Percentiles rank a stretch among this genome's conserved stretches.
Conservation (phyloP, 257 asterid species). For the Rhazya stricta region DNA sequence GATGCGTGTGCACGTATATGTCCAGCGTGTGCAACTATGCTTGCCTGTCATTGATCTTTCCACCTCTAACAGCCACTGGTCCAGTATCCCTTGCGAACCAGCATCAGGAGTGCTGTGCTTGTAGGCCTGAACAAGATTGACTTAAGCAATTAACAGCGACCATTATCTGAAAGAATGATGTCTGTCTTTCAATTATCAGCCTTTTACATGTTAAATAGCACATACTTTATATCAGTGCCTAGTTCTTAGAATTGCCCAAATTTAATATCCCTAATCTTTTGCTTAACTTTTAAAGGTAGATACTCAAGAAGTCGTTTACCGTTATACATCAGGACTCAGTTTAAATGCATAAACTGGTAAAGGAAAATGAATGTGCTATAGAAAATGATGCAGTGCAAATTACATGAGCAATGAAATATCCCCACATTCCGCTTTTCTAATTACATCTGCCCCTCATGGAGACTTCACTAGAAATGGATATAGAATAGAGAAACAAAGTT, state of each 20-base stretch:
- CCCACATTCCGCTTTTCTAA: constrained; percentile 19
- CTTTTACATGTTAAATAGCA: not conserved
- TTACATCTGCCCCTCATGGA: constrained; percentile 47
- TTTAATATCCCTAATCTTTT: not conserved
- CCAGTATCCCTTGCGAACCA: not conserved
- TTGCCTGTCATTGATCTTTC: constrained; percentile 2
- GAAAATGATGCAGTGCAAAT: not conserved
- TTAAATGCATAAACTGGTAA: not conserved
- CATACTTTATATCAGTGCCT: not conserved
- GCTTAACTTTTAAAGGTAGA: not conserved
- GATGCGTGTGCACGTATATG: not conserved
- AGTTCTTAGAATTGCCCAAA: not conserved
- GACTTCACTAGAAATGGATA: constrained; percentile 48
- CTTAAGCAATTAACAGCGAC: not conserved
- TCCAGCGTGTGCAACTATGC: not conserved
- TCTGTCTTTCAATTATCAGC: not conserved
- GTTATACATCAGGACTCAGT: not conserved
- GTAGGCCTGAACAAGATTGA: constrained; percentile 8
- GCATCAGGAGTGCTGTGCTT: not conserved
- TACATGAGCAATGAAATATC: constrained; percentile 17
- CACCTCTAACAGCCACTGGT: constrained; percentile 3
- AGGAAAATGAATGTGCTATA: not conserved
- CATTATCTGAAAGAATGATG: not conserved
- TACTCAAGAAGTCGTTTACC: not conserved
- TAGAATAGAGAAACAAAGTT: constrained; percentile 40